phyloP scores from a whole-genome alignment of 2,329 filamentous ascomycete species.

The Aspergillus phoenicis region DNA sequence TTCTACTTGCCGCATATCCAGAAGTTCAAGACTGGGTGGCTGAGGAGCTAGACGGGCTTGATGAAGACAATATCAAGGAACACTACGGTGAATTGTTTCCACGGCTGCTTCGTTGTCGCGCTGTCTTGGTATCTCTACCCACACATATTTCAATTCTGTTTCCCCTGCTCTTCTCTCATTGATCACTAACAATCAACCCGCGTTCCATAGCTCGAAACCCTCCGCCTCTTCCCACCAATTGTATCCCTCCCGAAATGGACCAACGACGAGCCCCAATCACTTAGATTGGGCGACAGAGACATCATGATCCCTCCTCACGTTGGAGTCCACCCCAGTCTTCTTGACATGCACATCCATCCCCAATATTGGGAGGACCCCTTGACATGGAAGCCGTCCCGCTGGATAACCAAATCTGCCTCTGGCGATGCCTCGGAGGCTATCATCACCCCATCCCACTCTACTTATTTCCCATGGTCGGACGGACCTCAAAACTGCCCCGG shows the following conservation, averaged over 20 bases:
- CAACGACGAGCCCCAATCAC: neutral
- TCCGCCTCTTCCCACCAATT: conserved; percentile 12
- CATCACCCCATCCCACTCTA: neutral
- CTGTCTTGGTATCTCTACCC: neutral
- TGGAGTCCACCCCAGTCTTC: neutral
- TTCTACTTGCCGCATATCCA: conserved; percentile 7
- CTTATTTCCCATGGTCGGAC: conserved; percentile 9
- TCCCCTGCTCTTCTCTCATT: too few species aligned
- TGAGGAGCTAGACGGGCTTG: conserved; percentile 1
- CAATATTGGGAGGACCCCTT: conserved; percentile 6
- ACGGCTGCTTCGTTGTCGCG: neutral
- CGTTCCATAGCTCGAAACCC: conserved; percentile 6
- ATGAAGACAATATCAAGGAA: neutral
- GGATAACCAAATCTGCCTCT: neutral
- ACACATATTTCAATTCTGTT: too few species aligned
- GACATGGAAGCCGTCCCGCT: conserved; percentile 5
- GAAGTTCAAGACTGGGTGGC: conserved; percentile 11
- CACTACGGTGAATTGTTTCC: conserved; percentile 5
- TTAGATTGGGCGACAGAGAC: neutral
- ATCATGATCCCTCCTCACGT: neutral
- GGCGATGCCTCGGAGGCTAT: neutral
- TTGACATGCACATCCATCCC: conserved; percentile 3
- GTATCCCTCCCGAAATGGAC: conserved; percentile 9
- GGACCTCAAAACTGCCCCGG: conserved; percentile 10
- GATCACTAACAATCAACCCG: neutral